Percentiles rank a stretch among this genome's conserved stretches.
These are phyloP conservation scores for Amanita subjunquillea DNA, from an alignment of 768 basidiomycete species.

Conservation along the genomic window DNA sequence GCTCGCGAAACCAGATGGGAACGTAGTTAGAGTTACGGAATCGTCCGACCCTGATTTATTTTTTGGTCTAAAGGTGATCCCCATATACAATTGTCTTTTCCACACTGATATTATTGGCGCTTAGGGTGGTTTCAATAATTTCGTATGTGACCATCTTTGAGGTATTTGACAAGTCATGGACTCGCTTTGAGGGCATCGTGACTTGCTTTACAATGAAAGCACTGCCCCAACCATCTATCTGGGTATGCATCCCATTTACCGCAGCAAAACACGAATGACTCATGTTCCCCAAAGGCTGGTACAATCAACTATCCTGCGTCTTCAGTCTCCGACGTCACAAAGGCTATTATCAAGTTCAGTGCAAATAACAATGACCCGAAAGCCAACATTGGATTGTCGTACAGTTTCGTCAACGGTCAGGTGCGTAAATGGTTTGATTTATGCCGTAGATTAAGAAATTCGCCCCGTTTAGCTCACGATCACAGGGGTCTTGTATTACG, in stretches of 20 bases:
- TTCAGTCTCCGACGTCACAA: constrained; percentile 15
- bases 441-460: too few species aligned
- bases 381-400: constrained; percentile 37
- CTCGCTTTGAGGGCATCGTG: not conserved
- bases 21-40: too few species aligned
- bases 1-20: too few species aligned
- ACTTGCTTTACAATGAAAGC: not conserved
- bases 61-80: not conserved
- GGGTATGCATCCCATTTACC: not conserved
- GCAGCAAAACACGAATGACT: not conserved
- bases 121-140: too few species aligned
- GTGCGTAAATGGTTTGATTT: constrained; percentile 12
- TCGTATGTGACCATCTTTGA: too few species aligned
- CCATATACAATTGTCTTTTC: too few species aligned
- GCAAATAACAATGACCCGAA: constrained; percentile 18
- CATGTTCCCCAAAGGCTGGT: constrained; percentile 31
- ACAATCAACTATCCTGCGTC: constrained; percentile 21
- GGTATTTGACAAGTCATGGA: too few species aligned
- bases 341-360: constrained; percentile 31
- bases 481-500: constrained; percentile 35
- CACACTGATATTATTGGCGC: too few species aligned
- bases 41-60: not conserved
- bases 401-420: constrained; percentile 24
- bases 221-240: not conserved
- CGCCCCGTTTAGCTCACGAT: constrained; percentile 8